Conservation (phyloP, 2,329 filamentous ascomycete species). For the Pseudogymnoascus sp. region DNA sequence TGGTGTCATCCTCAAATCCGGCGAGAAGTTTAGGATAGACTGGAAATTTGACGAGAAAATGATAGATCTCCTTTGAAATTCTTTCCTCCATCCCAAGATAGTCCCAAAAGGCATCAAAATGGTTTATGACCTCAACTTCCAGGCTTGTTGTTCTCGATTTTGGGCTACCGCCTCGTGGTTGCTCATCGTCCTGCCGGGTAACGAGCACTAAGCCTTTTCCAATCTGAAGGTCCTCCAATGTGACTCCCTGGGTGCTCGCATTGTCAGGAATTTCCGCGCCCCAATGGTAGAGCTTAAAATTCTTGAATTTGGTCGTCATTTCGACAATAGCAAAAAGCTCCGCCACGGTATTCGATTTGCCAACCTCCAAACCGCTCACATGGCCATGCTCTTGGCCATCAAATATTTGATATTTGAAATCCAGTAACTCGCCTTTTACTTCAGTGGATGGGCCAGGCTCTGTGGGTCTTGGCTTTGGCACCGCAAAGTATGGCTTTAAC, state of each 20-base stretch:
- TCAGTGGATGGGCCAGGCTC: constrained; percentile 34
- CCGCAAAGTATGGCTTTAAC: constrained; percentile 48
- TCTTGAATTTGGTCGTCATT: constrained; percentile 64
- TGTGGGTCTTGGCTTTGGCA: constrained; percentile 41
- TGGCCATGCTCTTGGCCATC: constrained; percentile 51
- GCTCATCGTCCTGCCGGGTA: constrained; percentile 44
- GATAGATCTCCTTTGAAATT: constrained; percentile 60
- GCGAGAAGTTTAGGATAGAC: constrained; percentile 54
- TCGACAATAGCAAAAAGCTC: constrained; percentile 60
- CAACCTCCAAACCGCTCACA: constrained; percentile 55
- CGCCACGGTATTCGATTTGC: constrained; percentile 59
- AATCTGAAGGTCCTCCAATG: constrained; percentile 60
- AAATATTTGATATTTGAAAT: constrained; percentile 67
- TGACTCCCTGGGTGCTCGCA: constrained; percentile 48
- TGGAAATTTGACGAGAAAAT: constrained; percentile 62
- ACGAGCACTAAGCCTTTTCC: constrained; percentile 58
- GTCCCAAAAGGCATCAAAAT: constrained; percentile 77
- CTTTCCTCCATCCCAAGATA: constrained; percentile 67
- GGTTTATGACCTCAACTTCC: constrained; percentile 69
- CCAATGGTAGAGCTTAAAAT: constrained; percentile 63
- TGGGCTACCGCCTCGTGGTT: constrained; percentile 35
- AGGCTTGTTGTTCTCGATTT: constrained; percentile 50
- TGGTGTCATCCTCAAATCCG: constrained; percentile 45
- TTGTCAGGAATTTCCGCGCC: constrained; percentile 57
- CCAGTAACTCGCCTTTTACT: constrained; percentile 46